These are phyloP conservation scores for Dioszegia hungarica DNA, from an alignment of 768 basidiomycete species.

Conservation along the genomic window DNA sequence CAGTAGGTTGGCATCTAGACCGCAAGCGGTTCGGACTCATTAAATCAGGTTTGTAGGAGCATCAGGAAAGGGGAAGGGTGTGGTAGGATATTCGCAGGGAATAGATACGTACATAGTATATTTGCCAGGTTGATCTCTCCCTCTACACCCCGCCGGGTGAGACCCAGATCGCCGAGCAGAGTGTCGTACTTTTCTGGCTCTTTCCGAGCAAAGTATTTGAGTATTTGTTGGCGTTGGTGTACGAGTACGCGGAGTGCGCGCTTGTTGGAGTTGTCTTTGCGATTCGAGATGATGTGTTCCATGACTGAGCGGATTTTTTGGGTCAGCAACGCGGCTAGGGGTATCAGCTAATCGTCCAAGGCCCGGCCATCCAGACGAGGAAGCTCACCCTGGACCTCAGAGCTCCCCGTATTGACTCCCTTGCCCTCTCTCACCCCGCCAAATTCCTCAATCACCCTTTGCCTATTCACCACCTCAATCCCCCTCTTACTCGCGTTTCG, in stretches of 20 bases:
- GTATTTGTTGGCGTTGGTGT: slow-evolving; percentile 73
- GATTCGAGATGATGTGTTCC: slow-evolving; percentile 60
- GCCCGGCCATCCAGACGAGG: too few relatives aligned
- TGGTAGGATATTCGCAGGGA: not conserved
- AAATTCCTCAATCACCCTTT: slow-evolving; percentile 72
- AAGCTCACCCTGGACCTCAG: slow-evolving; percentile 80
- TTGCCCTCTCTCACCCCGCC: slow-evolving; percentile 57
- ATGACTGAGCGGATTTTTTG: slow-evolving; percentile 77
- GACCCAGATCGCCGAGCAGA: slow-evolving; percentile 65
- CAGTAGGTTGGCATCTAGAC: slow-evolving; percentile 34
- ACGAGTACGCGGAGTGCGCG: slow-evolving; percentile 71
- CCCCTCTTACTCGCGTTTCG: slow-evolving; percentile 80
- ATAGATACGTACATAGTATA: not conserved
- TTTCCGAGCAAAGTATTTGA: slow-evolving; percentile 61
- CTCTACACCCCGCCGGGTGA: slow-evolving; percentile 76
- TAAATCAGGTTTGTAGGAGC: slow-evolving; percentile 46
- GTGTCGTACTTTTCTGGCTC: slow-evolving; percentile 57
- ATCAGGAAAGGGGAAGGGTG: slow-evolving; percentile 17
- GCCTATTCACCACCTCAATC: slow-evolving; percentile 80
- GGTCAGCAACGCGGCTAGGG: slow-evolving; percentile 76
- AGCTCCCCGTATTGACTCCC: slow-evolving; percentile 65
- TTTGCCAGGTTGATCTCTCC: slow-evolving; percentile 67
- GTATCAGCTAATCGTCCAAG: not conserved
- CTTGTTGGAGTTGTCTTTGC: slow-evolving; percentile 69
- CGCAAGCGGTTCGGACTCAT: slow-evolving; percentile 41